Percentiles rank a stretch among this genome's conserved stretches.
These are phyloP conservation scores for Leccinellum luteum DNA, from an alignment of 768 basidiomycete genomes.

Conservation along the genomic window DNA sequence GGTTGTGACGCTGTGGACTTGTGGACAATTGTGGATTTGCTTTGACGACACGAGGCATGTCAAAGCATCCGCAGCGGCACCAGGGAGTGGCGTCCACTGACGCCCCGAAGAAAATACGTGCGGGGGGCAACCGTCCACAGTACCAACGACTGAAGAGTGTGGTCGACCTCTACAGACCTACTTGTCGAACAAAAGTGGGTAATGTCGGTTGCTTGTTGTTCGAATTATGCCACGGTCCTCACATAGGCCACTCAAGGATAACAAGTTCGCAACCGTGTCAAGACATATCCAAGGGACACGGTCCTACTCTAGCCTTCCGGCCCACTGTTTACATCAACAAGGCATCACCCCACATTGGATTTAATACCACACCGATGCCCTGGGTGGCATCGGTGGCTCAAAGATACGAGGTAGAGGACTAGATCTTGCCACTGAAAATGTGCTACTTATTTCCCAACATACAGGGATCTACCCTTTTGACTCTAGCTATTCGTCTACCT, in stretches of 20 bases:
- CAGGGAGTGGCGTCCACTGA: conserved; percentile 12
- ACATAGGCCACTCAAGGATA: neutral
- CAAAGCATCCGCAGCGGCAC: conserved; percentile 12
- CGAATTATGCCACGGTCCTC: neutral
- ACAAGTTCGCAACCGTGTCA: neutral
- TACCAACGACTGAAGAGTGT: neutral
- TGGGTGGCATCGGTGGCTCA: neutral
- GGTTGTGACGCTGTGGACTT: conserved; percentile 7
- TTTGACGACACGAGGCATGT: conserved; percentile 28
- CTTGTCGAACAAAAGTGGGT: neutral
- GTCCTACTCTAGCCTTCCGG: neutral
- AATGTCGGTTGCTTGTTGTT: neutral
- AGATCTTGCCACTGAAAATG: conserved; percentile 27
- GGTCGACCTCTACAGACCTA: neutral
- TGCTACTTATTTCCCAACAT: conserved; percentile 33
- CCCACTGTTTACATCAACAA: neutral
- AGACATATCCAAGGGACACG: neutral
- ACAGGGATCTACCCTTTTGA: conserved; percentile 27
- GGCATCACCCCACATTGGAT: neutral
- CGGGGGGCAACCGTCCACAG: neutral
- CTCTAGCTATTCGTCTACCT: neutral
- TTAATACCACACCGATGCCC: neutral
- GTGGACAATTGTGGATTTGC: conserved; percentile 29
- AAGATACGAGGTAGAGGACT: neutral
- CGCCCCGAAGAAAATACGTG: conserved; percentile 4